These are phyloP conservation scores for Alternaria triticina DNA, from an alignment of 2,329 filamentous ascomycete species.

Conservation along the genomic window DNA sequence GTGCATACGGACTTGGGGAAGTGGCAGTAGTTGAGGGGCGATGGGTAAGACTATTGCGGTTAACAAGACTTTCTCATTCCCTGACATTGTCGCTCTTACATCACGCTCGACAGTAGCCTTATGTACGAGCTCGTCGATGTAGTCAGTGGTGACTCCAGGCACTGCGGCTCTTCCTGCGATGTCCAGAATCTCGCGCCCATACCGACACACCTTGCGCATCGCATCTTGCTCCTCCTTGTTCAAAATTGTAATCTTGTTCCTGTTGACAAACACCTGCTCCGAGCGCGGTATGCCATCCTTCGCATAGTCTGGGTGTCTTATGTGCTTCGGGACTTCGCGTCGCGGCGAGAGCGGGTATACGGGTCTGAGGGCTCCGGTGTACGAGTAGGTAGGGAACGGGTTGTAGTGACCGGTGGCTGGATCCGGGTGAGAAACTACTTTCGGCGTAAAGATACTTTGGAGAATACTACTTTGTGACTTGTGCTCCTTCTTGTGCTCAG, in stretches of 20 bases:
- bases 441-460: conserved; percentile 75
- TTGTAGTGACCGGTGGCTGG: conserved; percentile 90
- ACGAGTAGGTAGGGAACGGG: conserved; percentile 87
- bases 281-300: conserved; percentile 77
- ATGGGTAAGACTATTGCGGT: conserved; percentile 80
- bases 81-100: conserved; percentile 60
- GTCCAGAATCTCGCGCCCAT: conserved; percentile 91
- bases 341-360: conserved; percentile 66
- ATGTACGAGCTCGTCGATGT: conserved; percentile 94
- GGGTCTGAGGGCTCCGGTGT: conserved; percentile 80
- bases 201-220: conserved; percentile 89
- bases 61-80: conserved; percentile 15
- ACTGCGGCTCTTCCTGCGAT: conserved; percentile 82
- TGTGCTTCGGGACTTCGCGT: conserved; percentile 72
- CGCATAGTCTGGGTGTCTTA: conserved; percentile 86
- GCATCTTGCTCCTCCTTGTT: conserved; percentile 80
- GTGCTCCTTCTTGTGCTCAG: conserved; percentile 81
- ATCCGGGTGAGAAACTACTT: conserved; percentile 88
- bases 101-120: conserved; percentile 92
- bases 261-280: conserved; percentile 68
- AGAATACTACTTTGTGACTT: conserved; percentile 80
- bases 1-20: conserved; percentile 99
- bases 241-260: conserved; percentile 83
- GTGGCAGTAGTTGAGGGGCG: conserved; percentile 90
- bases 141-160: conserved; percentile 94